These are phyloP conservation scores for Kingdonia uniflora DNA, from an alignment of 164 flowering plant genomes.

Conservation along the genomic window DNA sequence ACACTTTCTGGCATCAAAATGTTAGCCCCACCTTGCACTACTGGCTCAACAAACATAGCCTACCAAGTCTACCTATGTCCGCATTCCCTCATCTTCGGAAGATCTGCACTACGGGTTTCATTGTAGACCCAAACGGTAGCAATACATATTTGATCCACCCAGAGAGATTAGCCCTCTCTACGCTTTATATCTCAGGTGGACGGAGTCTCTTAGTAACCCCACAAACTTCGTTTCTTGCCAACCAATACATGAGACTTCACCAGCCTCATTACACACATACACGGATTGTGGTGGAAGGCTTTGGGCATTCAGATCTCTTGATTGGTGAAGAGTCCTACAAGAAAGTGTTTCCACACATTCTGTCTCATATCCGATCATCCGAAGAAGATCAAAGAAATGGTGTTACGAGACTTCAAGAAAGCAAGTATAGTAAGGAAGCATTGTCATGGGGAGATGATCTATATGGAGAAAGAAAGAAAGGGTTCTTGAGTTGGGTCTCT, in stretches of 20 bases:
- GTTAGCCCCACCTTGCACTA: slow-evolving; percentile 37
- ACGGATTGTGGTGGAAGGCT: slow-evolving; percentile 47
- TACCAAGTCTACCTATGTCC: slow-evolving; percentile 38
- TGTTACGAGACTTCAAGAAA: slow-evolving; percentile 2
- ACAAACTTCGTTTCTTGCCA: slow-evolving; percentile 42
- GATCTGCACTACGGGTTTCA: slow-evolving; percentile 40
- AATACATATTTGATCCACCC: slow-evolving; percentile 40
- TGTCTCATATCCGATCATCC: slow-evolving; percentile 28
- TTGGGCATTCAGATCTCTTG: slow-evolving; percentile 48
- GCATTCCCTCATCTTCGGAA: slow-evolving; percentile 48
- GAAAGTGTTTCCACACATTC: slow-evolving; percentile 44
- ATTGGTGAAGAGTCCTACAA: slow-evolving; percentile 39
- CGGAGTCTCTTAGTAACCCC: slow-evolving; percentile 39
- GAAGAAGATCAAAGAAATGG: slow-evolving; percentile 14
- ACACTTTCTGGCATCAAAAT: slow-evolving; percentile 48
- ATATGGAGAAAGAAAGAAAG: slow-evolving; percentile 11
- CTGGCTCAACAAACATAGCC: slow-evolving; percentile 31
- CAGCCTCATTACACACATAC: slow-evolving; percentile 41
- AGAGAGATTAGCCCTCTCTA: slow-evolving; percentile 46
- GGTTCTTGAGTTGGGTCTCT: slow-evolving; percentile 14
- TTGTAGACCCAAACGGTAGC: slow-evolving; percentile 34
- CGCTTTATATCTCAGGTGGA: slow-evolving; percentile 49
- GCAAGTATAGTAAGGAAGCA: slow-evolving; percentile 15
- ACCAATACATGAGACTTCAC: slow-evolving; percentile 54
- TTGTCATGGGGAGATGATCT: slow-evolving; percentile 32